Evolutionary conservation across 805 yeast genomes (phyloP).

Genomic region (Blastobotrys chiropterorum): DNA sequence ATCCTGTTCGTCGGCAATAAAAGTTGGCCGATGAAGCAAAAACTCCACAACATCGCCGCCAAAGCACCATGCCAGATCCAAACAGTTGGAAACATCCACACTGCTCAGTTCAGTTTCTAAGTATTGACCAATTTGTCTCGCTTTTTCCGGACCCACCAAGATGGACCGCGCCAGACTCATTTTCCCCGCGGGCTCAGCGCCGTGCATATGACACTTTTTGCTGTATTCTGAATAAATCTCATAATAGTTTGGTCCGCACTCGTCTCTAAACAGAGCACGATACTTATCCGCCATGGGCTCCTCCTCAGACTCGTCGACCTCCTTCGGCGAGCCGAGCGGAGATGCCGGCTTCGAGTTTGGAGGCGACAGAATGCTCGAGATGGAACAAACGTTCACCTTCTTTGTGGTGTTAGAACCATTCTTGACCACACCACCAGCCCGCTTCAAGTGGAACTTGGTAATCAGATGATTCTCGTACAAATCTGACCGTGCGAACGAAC

Average conservation of each 20-base stretch:
- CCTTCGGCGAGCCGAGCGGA: too few species aligned
- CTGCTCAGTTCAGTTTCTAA: slow-evolving; percentile 7
- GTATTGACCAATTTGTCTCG: not conserved
- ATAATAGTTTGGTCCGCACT: slow-evolving; percentile 23
- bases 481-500: slow-evolving; percentile 31
- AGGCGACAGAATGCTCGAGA: not conserved
- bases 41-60: slow-evolving; percentile 9
- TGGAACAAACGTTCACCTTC: not conserved
- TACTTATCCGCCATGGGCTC: not conserved
- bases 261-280: not conserved
- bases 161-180: slow-evolving; percentile 4
- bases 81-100: not conserved
- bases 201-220: slow-evolving; percentile 12
- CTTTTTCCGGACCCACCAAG: slow-evolving; percentile 5
- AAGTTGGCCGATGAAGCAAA: slow-evolving; percentile 27
- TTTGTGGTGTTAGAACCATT: not conserved
- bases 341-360: not conserved
- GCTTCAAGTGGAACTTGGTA: slow-evolving; percentile 30
- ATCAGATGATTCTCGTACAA: slow-evolving; percentile 32
- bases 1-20: slow-evolving; percentile 22
- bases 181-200: not conserved
- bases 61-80: slow-evolving; percentile 1
- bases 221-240: slow-evolving; percentile 17
- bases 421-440: slow-evolving; percentile 13
- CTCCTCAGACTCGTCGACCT: slow-evolving; percentile 1